Base-by-base conservation (phyloP, 2,329 filamentous ascomycete genomes). In the Zymoseptoria brevis region DNA sequence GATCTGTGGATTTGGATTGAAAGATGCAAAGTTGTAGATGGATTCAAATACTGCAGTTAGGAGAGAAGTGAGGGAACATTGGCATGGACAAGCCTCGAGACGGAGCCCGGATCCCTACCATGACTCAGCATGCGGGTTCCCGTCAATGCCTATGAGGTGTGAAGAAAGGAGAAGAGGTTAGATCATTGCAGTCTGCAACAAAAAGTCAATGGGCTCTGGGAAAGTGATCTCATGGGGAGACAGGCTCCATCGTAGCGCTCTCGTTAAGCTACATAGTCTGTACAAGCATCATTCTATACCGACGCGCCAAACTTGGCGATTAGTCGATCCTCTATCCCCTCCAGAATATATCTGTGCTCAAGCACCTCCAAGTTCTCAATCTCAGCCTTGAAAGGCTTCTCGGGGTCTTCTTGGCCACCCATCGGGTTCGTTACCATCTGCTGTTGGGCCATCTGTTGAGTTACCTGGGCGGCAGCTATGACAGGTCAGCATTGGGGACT, bases 361-460 rank as follows among this genome's bases (percentile, higher is more conserved):
- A 96, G 83, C 22, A 99, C 94, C 67, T 95, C 92, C 63, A 99
- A 75, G 75, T 99, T 99, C 80, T 99, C 94, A 2, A 89, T 89
- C 77, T 99, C 94, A 53, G 81, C 89, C 73, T 87, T 81, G 76
- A 96, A 99, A 73, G 96, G 84, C 81, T 99, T 99, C 76, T 97
- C 89, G 0, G 92, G 90, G 72, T 99, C 95, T 70, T 94, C 88
- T 22, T 93, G 92, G 0, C 94, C 92, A 29, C 89, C 91, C 75
- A 96, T 96, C 1, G 69, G 70, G 71, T 92, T 84, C 29, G 82
- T 83, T 65, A 86, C 85, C 81, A 90, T 87, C 69, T 86, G 83
- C 13, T 81, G 81, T 62, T 70, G 68, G 22, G 65, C 64, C 87
- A 91, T 88, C 71, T 90, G 88, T 74, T 95, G 89, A 48, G 89